Base-by-base conservation (phyloP, 2,329 filamentous ascomycete species). In the Colletotrichum spinosum region DNA sequence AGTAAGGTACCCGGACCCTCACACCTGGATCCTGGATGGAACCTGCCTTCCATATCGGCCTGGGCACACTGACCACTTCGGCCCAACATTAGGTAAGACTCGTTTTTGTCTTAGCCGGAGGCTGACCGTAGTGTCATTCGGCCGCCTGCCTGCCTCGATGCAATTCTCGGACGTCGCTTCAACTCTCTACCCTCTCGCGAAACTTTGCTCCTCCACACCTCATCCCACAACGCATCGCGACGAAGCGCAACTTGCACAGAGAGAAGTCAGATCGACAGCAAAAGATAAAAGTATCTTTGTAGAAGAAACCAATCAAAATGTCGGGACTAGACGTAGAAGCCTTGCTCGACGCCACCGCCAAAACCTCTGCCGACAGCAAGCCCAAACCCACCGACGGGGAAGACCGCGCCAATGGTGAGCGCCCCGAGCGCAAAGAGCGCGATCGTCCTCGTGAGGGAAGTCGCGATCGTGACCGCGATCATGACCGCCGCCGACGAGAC, bases 291-390 rank as follows among this genome's bases (percentile, higher is more conserved):
- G 25, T 25, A 25, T 25, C 25, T 25, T 25, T 25, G 25, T 25
- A 25, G 25, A 25, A 25, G 25, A 25, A 25, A 25, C 25, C 25
- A 1, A 25, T 65, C 70, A 79, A 70, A 68, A 85, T 86, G 83
- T 78, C 82, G 56, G 81, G 78, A 62, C 76, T 85, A 71, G 93
- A 97, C 76, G 93, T 97, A 72, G 94, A 97, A 84, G 93, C 93
- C 70, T 87, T 97, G 70, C 89, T 97, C 71, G 94, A 97, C 79
- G 92, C 92, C 55, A 93, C 92, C 68, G 92, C 92, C 56, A 90
- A 89, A 76, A 83, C 84, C 70, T 80, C 83, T 66, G 80, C 82
- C 58, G 81, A 85, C 58, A 82, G 83, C 72, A 82, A 82, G 66
- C 75, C 72, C 67, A 80, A 80, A 72, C 71, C 77, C 69, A 53